Percentiles rank a stretch among this genome's conserved stretches.
These are phyloP conservation scores for Rhodofomes roseus DNA, from an alignment of 1,284 basidiomycete genomes.

Conservation along the genomic window DNA sequence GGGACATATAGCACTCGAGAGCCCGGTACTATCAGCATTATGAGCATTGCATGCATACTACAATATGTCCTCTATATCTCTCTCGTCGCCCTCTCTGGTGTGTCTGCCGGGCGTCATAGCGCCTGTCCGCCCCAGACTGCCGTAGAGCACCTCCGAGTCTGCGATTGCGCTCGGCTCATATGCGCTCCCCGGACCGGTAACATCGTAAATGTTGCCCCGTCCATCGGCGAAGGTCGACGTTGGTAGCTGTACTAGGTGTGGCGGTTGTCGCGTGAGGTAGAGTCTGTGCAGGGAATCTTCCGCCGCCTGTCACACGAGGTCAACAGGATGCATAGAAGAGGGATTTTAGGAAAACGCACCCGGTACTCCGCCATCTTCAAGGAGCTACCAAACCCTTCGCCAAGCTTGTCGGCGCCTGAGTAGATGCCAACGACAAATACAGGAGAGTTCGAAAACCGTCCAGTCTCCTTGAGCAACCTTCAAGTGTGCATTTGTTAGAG, in stretches of 20 bases:
- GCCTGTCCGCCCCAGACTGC: constrained; percentile 50
- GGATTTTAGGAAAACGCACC: constrained; percentile 34
- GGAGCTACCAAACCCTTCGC: constrained; percentile 93
- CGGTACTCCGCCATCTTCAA: constrained; percentile 95
- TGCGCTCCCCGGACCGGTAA: constrained; percentile 29
- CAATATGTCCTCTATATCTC: constrained; percentile 23
- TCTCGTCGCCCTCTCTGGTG: constrained; percentile 18
- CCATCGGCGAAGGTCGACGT: constrained; percentile 61
- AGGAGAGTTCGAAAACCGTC: constrained; percentile 84
- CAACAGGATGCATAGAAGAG: background rate
- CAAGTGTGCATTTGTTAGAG: background rate
- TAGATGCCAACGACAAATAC: constrained; percentile 93
- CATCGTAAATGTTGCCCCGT: constrained; percentile 45
- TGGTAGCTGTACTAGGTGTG: constrained; percentile 62
- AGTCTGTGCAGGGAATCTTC: constrained; percentile 81
- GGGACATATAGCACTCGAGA: constrained; percentile 7
- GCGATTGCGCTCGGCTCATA: constrained; percentile 56
- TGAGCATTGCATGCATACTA: constrained; percentile 21
- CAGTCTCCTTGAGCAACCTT: constrained; percentile 89
- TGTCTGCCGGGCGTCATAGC: constrained; percentile 22
- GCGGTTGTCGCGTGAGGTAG: constrained; percentile 74
- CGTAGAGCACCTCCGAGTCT: constrained; percentile 64
- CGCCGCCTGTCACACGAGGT: constrained; percentile 53
- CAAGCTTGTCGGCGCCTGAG: constrained; percentile 85
- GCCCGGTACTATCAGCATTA: constrained; percentile 8